Evolutionary conservation across 2,329 filamentous ascomycete species (phyloP).

Genomic region (Lecanicillium sp.): DNA sequence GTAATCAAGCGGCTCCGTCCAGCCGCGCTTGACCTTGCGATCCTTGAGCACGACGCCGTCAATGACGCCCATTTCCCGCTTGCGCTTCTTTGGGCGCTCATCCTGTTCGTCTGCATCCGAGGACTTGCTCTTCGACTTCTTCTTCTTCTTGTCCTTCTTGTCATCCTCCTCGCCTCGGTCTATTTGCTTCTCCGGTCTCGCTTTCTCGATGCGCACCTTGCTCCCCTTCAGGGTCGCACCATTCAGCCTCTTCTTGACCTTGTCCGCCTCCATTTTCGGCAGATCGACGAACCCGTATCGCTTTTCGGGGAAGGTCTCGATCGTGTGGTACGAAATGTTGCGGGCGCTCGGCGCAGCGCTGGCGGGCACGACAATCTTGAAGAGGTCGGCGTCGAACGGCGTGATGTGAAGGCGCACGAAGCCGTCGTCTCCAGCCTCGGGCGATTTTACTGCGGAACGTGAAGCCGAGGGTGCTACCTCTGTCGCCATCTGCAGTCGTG

Average conservation of each 20-base stretch:
- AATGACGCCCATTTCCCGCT: constrained; percentile 43
- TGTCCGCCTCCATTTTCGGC: constrained; percentile 75
- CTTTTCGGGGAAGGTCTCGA: constrained; percentile 84
- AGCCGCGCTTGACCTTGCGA: constrained; percentile 80
- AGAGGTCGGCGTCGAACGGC: constrained; percentile 69
- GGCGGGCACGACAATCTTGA: constrained; percentile 63
- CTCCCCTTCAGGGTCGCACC: constrained; percentile 75
- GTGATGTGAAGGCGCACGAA: constrained; percentile 66
- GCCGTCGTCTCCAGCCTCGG: constrained; percentile 14
- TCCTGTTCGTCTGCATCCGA: constrained; percentile 16
- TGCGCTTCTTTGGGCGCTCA: constrained; percentile 36
- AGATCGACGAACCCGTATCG: constrained; percentile 87
- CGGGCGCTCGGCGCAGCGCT: constrained; percentile 58
- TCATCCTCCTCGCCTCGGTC: constrained; percentile 23
- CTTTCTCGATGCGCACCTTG: constrained; percentile 80
- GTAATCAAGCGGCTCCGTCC: constrained; percentile 62
- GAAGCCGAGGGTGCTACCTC: not conserved
- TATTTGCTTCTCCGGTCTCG: constrained; percentile 43
- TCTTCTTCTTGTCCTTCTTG: constrained; percentile 13
- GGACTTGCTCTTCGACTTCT: constrained; percentile 21
- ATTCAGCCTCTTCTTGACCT: constrained; percentile 83
- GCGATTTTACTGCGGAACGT: constrained; percentile 2
- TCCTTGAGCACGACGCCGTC: constrained; percentile 65
- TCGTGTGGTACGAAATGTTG: constrained; percentile 79
- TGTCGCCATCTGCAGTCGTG: constrained; percentile 7